Percentiles rank a stretch among this genome's conserved stretches.
Evolutionary conservation across 345 rosid genomes (phyloP).

Genomic region (Hypericum perforatum): DNA sequence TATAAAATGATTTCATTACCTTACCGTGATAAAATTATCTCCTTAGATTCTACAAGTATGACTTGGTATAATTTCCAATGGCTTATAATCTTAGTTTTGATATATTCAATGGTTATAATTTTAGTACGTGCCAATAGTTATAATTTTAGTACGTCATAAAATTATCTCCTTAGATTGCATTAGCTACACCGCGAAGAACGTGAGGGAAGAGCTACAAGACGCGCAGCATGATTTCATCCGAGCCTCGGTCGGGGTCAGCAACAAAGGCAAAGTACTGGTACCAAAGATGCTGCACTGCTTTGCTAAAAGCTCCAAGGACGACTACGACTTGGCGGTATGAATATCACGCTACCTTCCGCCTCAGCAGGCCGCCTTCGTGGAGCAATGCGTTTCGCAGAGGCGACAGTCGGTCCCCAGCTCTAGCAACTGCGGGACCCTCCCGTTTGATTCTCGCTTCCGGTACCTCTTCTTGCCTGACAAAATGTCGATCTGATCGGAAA

Average conservation of each 20-base stretch:
- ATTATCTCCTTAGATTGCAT: too few relatives aligned
- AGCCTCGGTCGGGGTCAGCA: conserved; percentile 77
- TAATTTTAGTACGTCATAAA: too few relatives aligned
- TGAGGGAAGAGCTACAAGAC: conserved; percentile 67
- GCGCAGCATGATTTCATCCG: conserved; percentile 71
- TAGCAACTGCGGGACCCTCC: conserved; percentile 61
- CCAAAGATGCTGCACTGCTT: conserved; percentile 80
- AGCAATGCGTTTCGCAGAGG: conserved; percentile 65
- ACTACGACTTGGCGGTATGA: conserved; percentile 64
- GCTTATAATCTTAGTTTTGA: too few relatives aligned
- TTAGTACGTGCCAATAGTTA: too few relatives aligned
- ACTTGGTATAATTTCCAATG: too few relatives aligned
- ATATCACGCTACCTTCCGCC: conserved; percentile 75
- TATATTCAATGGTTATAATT: too few relatives aligned
- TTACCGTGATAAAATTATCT: too few relatives aligned
- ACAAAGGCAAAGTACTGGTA: conserved; percentile 70
- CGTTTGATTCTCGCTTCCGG: conserved; percentile 75
- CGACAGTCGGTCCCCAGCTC: conserved; percentile 59
- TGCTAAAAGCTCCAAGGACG: conserved; percentile 59
- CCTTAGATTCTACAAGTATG: too few relatives aligned
- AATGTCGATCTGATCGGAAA: conserved; percentile 12
- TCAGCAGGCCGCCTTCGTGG: conserved; percentile 61
- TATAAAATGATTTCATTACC: too few relatives aligned
- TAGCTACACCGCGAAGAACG: conserved; percentile 51
- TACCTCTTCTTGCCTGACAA: conserved; percentile 59